Percentiles rank a stretch among this genome's conserved stretches.
These are phyloP conservation scores for Cladophialophora carrionii DNA, from an alignment of 2,329 filamentous ascomycete species.

Conservation along the genomic window DNA sequence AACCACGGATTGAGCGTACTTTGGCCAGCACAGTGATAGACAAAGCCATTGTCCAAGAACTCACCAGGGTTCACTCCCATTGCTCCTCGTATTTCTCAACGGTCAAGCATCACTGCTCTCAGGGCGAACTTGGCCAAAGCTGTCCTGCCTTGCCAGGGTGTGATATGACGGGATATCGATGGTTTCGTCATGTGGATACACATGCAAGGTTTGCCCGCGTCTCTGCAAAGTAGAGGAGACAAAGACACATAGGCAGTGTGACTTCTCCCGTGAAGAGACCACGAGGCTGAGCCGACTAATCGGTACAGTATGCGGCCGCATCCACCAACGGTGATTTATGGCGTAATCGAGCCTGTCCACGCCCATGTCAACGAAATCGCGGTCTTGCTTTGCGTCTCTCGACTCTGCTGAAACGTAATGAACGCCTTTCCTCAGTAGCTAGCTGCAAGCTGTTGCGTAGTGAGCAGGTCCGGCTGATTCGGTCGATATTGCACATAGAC, in stretches of 20 bases:
- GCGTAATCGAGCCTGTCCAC: not conserved
- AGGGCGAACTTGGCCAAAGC: not conserved
- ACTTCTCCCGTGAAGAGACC: no score
- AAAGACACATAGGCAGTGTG: no score
- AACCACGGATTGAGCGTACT: conserved; percentile 7
- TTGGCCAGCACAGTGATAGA: not conserved
- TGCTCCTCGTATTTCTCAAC: not conserved
- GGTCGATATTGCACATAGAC: not conserved
- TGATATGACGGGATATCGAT: not conserved
- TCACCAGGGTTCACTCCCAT: not conserved
- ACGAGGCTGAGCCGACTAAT: no score
- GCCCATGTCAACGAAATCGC: not conserved
- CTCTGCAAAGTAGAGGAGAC: not conserved
- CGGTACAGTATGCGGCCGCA: no score
- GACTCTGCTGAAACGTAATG: no score
- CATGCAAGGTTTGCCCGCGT: not conserved
- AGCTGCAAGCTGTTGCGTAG: no score
- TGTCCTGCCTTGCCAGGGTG: not conserved
- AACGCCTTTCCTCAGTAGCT: no score
- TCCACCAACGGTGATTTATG: no score
- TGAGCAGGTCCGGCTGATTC: not conserved
- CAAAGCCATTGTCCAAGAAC: not conserved
- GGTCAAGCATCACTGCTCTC: not conserved
- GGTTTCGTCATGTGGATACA: not conserved
- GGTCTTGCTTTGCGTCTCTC: not conserved